These are phyloP conservation scores for Sarocladiaceae sp. DNA, from an alignment of 2,329 filamentous ascomycete genomes.

Conservation along the genomic window DNA sequence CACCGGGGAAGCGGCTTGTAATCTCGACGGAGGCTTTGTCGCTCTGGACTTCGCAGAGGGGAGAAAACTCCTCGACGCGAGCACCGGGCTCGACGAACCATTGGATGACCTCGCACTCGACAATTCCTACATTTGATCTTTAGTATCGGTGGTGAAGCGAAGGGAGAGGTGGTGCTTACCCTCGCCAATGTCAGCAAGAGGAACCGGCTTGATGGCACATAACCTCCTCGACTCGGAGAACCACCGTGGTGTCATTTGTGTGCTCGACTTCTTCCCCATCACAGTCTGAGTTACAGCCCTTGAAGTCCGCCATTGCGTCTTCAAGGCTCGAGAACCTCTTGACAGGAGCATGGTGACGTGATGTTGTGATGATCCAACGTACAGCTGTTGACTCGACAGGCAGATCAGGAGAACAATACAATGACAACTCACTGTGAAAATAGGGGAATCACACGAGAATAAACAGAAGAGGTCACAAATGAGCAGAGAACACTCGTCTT, in stretches of 20 bases:
- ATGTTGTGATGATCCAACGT: neutral
- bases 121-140: slow-evolving; percentile 69
- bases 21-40: slow-evolving; percentile 93
- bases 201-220: slow-evolving; percentile 68
- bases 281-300: slow-evolving; percentile 29
- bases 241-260: slow-evolving; percentile 30
- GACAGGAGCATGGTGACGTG: slow-evolving; percentile 48
- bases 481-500: too few species aligned
- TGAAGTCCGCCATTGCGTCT: slow-evolving; percentile 46
- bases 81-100: slow-evolving; percentile 98
- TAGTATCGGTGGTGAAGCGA: too few species aligned
- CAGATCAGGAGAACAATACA: neutral
- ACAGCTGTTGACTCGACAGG: neutral
- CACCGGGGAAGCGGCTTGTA: slow-evolving; percentile 89
- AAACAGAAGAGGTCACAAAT: too few species aligned
- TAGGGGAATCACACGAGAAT: too few species aligned
- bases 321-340: slow-evolving; percentile 44
- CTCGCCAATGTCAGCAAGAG: slow-evolving; percentile 84
- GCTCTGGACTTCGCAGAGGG: slow-evolving; percentile 95
- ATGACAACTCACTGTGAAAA: neutral
- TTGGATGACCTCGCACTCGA: slow-evolving; percentile 98
- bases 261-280: slow-evolving; percentile 25
- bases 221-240: slow-evolving; percentile 48
- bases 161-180: slow-evolving; percentile 40
- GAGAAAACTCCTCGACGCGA: slow-evolving; percentile 95